Evolutionary conservation across 2,329 filamentous ascomycete genomes (phyloP).

Genomic region (Colletotrichum coccodes): DNA sequence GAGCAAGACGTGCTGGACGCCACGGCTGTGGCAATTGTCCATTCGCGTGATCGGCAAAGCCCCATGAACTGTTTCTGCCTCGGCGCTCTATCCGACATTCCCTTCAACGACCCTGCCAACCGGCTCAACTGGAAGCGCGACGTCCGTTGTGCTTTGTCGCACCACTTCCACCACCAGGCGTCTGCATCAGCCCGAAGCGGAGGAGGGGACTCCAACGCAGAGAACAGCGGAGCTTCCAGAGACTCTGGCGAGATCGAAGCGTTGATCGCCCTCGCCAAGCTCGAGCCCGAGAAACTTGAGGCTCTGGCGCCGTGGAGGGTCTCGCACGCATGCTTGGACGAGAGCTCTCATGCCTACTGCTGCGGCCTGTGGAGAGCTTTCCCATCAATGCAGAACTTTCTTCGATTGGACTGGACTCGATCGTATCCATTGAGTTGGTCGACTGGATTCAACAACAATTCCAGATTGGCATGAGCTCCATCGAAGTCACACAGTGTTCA

Average conservation of each 20-base stretch:
- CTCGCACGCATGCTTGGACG: background rate
- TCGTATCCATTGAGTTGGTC: conserved; percentile 25
- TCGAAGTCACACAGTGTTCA: conserved; percentile 23
- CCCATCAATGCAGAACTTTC: background rate
- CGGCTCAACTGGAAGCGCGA: conserved; percentile 33
- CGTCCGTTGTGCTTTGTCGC: conserved; percentile 3
- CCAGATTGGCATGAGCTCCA: conserved; percentile 10
- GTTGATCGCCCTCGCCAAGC: background rate
- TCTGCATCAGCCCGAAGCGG: too few relatives aligned
- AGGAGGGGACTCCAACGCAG: too few relatives aligned
- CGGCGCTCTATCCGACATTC: background rate
- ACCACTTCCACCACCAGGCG: background rate
- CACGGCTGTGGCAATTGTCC: background rate
- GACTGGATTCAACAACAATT: conserved; percentile 29
- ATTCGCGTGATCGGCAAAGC: background rate
- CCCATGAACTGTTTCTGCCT: background rate
- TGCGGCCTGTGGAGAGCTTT: background rate
- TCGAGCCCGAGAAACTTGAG: background rate
- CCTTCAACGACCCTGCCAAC: conserved; percentile 28
- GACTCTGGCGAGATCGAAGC: background rate
- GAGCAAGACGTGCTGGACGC: conserved; percentile 17
- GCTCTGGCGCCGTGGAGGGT: background rate
- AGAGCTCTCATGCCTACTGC: background rate
- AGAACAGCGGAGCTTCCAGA: too few relatives aligned
- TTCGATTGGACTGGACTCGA: conserved; percentile 18